Evolutionary conservation across 1,139 yeast species (phyloP).

Genomic region (Ogataea hybrid): DNA sequence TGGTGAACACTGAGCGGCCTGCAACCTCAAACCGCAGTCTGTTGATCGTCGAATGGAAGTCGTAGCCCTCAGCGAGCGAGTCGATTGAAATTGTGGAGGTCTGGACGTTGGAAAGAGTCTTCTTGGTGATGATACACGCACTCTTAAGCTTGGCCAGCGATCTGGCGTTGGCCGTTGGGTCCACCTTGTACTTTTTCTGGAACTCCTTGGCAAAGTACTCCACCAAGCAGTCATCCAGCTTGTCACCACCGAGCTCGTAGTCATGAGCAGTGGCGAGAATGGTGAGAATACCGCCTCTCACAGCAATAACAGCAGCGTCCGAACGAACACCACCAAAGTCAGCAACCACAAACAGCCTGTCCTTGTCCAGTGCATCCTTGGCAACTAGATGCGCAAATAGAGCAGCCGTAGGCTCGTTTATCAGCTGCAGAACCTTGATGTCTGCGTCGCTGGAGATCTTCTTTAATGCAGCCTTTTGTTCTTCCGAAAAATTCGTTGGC

Average conservation of each 20-base stretch:
- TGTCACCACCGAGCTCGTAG: slow-evolving; percentile 81
- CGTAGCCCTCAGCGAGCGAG: slow-evolving; percentile 90
- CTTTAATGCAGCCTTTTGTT: slow-evolving; percentile 65
- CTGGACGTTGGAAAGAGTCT: slow-evolving; percentile 88
- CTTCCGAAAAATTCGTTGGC: slow-evolving; percentile 82
- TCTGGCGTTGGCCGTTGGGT: slow-evolving; percentile 80
- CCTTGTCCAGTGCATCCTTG: slow-evolving; percentile 54
- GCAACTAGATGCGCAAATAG: slow-evolving; percentile 70
- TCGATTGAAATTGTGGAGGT: slow-evolving; percentile 92
- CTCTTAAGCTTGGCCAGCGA: slow-evolving; percentile 86
- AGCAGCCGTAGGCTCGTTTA: slow-evolving; percentile 94
- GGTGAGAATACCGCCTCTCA: slow-evolving; percentile 92
- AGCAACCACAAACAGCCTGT: slow-evolving; percentile 86
- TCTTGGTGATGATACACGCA: slow-evolving; percentile 83
- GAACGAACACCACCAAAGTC: slow-evolving; percentile 97
- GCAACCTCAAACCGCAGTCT: slow-evolving; percentile 92
- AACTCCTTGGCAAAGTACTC: slow-evolving; percentile 92
- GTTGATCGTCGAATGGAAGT: slow-evolving; percentile 89
- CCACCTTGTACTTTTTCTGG: slow-evolving; percentile 78
- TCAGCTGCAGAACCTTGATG: slow-evolving; percentile 77
- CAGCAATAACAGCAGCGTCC: slow-evolving; percentile 92
- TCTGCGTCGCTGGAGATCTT: slow-evolving; percentile 70
- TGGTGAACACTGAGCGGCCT: slow-evolving; percentile 72
- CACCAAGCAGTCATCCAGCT: slow-evolving; percentile 75
- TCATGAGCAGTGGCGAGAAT: slow-evolving; percentile 85